Evolutionary conservation across 306 rosid genomes (phyloP).

Genomic region (Ormosia emarginata): DNA sequence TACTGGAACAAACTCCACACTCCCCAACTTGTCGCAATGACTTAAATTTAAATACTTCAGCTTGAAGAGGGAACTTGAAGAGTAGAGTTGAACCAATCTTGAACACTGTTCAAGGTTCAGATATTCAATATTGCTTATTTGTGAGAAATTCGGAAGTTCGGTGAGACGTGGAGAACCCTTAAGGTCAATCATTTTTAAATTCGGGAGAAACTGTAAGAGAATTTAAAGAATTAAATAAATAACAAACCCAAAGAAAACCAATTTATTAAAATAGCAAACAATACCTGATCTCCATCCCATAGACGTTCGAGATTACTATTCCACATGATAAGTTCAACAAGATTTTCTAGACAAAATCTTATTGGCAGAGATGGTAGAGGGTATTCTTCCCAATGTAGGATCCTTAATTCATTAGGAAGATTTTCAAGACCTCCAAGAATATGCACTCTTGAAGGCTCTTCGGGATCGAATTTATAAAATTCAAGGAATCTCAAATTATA

Average conservation of each 20-base stretch:
- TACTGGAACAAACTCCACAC: background rate
- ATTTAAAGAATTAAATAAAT: background rate
- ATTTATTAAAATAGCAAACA: background rate
- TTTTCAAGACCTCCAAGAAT: background rate
- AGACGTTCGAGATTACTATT: background rate
- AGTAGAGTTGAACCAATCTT: background rate
- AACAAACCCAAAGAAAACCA: background rate
- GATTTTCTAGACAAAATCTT: background rate
- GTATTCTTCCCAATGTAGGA: background rate
- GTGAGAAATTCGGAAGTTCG: background rate
- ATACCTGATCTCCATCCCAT: background rate
- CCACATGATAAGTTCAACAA: background rate
- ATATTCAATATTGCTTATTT: background rate
- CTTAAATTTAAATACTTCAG: background rate
- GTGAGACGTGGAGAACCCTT: background rate
- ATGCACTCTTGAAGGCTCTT: too few relatives aligned
- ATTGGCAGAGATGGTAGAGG: background rate
- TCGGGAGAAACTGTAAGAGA: background rate
- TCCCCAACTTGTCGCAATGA: background rate
- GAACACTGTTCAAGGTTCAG: background rate
- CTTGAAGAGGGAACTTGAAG: background rate
- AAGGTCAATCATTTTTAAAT: background rate
- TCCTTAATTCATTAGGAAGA: background rate
- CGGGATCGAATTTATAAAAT: background rate
- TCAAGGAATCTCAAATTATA: background rate